Base-by-base conservation (phyloP, 2,329 filamentous ascomycete genomes). In the Cyphellophora attinorum region DNA sequence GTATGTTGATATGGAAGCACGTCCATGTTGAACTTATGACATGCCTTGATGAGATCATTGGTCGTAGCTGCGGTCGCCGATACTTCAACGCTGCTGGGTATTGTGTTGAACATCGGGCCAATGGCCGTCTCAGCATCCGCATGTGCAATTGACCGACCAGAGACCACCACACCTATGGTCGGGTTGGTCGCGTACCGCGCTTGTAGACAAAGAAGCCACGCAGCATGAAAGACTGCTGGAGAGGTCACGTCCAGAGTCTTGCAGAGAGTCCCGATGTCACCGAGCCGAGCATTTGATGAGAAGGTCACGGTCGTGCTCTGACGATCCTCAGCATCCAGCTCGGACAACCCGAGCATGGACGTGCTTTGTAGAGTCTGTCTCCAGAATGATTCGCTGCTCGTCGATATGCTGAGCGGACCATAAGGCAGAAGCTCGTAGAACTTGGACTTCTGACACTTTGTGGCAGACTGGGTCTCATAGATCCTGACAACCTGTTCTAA, bases 101-200 rank as follows among this genome's bases (percentile, higher is more conserved):
- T 63, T 0, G 86, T 94, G 52, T 95, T 95, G 68, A 95, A 93
- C 13, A 95, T 61, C 0, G 89, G 88, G 0, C 88, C 89, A 27
- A 91, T 71, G 1, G 83, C 73, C 14, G 66, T 52, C 30, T 86
- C 80, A 2, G 78, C 70, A 2, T 66, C 65, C 5, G 79, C 68
- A 10, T 85, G 59, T 28, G 82, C 73, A 4, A 93, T 72, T 0
- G 76, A 73, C 39, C 88, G 72, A 1, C 88, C 89, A 5, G 86
- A 91, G 0, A 84, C 70, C 10, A 95, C 70, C 13, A 93, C 62
- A 1, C 89, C 89, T 11, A 88, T 64, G 0, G 74, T 72, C 2
- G 72, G 58, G 5, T 65, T 56, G 11, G 58, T 51, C 3, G 58
- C 52, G 17, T 70, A 60, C 41, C 70, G 54, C 28, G 64, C 62